Evolutionary conservation across 306 rosid genomes (phyloP).

Genomic region (Vachellia collinsii): DNA sequence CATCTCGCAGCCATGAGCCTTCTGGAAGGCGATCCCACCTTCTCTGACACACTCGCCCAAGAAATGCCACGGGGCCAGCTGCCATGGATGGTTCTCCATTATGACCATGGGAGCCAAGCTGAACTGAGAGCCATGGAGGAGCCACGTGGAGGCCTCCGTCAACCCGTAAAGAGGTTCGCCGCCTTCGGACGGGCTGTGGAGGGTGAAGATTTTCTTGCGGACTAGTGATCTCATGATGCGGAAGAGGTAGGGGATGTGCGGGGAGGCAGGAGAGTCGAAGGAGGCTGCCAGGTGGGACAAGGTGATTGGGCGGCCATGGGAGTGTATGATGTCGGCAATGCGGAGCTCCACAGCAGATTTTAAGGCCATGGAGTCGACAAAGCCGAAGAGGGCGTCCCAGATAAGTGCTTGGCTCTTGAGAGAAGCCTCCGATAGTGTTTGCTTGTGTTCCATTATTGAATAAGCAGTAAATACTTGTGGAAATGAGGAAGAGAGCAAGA

Average conservation of each 20-base stretch:
- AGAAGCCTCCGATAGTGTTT: too few relatives aligned
- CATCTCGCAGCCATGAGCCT: constrained; percentile 40
- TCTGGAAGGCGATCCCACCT: constrained; percentile 38
- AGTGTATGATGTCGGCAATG: constrained; percentile 43
- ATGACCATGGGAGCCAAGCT: constrained; percentile 28
- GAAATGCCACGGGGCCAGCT: constrained; percentile 39
- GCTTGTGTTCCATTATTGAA: too few relatives aligned
- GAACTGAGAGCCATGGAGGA: constrained; percentile 23
- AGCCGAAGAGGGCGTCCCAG: too few relatives aligned
- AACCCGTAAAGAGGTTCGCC: constrained; percentile 33
- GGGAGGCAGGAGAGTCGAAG: constrained; percentile 14
- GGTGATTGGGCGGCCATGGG: constrained; percentile 26
- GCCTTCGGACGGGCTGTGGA: constrained; percentile 10
- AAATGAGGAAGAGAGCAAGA: too few relatives aligned
- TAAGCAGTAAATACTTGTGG: too few relatives aligned
- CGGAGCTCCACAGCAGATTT: constrained; percentile 47
- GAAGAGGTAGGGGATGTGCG: constrained; percentile 26
- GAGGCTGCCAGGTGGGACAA: constrained; percentile 32
- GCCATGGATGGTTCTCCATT: constrained; percentile 29
- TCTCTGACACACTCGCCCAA: constrained; percentile 40
- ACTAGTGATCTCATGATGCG: constrained; percentile 40
- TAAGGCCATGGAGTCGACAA: constrained; percentile 37
- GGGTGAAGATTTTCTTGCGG: constrained; percentile 23
- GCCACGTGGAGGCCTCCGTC: constrained; percentile 37
- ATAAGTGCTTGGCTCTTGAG: too few relatives aligned